These are phyloP conservation scores for Barnettozyma vustinii DNA, from an alignment of 805 yeast genomes.

Conservation along the genomic window DNA sequence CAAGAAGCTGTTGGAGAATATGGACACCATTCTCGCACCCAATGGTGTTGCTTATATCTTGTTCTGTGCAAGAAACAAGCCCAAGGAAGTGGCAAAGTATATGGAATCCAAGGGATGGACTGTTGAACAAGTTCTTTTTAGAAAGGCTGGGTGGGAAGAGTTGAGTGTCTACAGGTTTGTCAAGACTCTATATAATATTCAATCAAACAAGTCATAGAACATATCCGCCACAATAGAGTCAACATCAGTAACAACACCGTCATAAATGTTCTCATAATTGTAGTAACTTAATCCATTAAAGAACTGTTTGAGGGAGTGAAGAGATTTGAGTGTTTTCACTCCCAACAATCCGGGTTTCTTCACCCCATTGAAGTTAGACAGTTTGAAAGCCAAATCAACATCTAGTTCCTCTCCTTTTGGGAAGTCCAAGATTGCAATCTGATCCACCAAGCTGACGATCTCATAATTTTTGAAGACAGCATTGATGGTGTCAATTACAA, in stretches of 20 bases:
- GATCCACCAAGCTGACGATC: constrained; percentile 23
- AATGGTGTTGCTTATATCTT: constrained; percentile 80
- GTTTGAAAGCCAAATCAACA: constrained; percentile 13
- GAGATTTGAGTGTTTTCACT: constrained; percentile 31
- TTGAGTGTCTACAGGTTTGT: constrained; percentile 65
- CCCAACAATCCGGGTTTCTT: constrained; percentile 33
- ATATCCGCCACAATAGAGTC: constrained; percentile 51
- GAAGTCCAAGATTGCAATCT: constrained; percentile 12
- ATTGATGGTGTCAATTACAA: constrained; percentile 63
- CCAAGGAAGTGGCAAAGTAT: constrained; percentile 46
- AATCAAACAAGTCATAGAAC: constrained; percentile 47
- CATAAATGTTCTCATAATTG: constrained; percentile 61
- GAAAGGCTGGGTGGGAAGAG: constrained; percentile 97
- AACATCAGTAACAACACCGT: constrained; percentile 38
- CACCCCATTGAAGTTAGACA: constrained; percentile 25
- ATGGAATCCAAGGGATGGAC: constrained; percentile 53
- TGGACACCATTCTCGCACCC: constrained; percentile 47
- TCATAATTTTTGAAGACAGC: constrained; percentile 40
- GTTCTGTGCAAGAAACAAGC: constrained; percentile 88
- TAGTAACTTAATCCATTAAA: constrained; percentile 61
- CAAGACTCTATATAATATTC: not conserved
- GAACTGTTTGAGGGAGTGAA: constrained; percentile 52
- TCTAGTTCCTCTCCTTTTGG: constrained; percentile 15
- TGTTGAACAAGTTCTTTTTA: constrained; percentile 44
- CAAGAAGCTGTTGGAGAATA: constrained; percentile 46